phyloP scores from a whole-genome alignment of 805 yeast genomes.

The Spathaspora arborariae region DNA sequence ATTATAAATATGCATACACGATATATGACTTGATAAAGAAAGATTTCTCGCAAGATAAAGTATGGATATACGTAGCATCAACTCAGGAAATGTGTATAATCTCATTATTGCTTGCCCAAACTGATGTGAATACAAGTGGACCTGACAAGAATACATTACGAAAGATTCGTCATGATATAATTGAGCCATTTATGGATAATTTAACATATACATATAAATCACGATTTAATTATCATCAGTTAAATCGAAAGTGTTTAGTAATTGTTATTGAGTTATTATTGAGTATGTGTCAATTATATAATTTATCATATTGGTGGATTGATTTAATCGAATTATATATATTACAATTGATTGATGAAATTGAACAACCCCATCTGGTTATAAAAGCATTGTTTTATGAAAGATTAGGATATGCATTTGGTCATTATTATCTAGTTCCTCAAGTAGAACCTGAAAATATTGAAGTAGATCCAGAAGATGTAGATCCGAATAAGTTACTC shows the following conservation, averaged over 20 bases:
- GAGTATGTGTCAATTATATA: conserved; percentile 39
- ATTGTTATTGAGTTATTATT: conserved; percentile 68
- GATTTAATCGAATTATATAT: conserved; percentile 41
- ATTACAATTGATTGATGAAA: conserved; percentile 44
- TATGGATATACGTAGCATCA: conserved; percentile 78
- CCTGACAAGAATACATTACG: conserved; percentile 39
- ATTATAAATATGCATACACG: conserved; percentile 77
- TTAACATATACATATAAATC: conserved; percentile 72
- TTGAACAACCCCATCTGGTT: conserved; percentile 32
- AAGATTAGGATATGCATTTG: conserved; percentile 42
- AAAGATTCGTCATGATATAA: conserved; percentile 50
- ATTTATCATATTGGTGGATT: conserved; percentile 43
- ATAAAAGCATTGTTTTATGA: conserved; percentile 44
- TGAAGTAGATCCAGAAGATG: conserved; percentile 9
- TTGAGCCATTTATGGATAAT: conserved; percentile 65
- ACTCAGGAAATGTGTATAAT: conserved; percentile 86
- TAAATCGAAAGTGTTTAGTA: conserved; percentile 65
- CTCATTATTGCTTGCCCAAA: conserved; percentile 60
- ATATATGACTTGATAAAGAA: conserved; percentile 79
- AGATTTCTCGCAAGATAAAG: conserved; percentile 72
- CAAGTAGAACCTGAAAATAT: background rate
- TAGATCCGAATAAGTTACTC: conserved; percentile 31
- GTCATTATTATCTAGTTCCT: conserved; percentile 29
- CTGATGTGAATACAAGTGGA: conserved; percentile 29
- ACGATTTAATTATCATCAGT: conserved; percentile 63